phyloP scores from a whole-genome alignment of 352 stramenopile species.

The Phytophthora agathidicida region DNA sequence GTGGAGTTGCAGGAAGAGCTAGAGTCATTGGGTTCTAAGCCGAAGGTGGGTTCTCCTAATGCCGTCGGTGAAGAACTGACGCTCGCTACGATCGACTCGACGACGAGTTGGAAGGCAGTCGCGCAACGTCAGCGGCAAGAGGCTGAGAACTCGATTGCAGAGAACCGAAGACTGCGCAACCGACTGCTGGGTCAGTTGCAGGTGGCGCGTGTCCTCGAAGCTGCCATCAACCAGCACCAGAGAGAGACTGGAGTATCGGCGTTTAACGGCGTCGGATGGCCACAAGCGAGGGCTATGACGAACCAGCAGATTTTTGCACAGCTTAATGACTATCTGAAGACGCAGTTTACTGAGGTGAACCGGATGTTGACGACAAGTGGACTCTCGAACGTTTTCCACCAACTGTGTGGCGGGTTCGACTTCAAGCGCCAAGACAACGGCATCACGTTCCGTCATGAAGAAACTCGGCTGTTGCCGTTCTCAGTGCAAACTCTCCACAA shows the following conservation, averaged over 20 bases:
- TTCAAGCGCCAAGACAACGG: conserved; percentile 31
- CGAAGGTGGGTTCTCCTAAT: neutral
- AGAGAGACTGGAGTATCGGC: neutral
- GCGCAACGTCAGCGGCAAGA: conserved; percentile 22
- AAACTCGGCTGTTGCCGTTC: conserved; percentile 32
- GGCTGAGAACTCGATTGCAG: conserved; percentile 14
- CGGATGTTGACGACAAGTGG: conserved; percentile 21
- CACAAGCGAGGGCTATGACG: neutral
- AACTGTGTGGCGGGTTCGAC: conserved; percentile 22
- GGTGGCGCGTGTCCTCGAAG: conserved; percentile 28
- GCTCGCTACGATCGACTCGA: neutral
- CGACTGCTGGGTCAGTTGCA: conserved; percentile 29
- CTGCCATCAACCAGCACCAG: conserved; percentile 31
- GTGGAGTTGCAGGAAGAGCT: conserved; percentile 30
- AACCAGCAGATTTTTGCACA: conserved; percentile 27
- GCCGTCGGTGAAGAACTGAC: neutral
- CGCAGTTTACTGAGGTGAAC: conserved; percentile 21
- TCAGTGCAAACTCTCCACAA: conserved; percentile 12
- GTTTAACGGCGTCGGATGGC: neutral
- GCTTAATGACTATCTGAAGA: conserved; percentile 20
- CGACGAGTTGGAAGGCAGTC: conserved; percentile 25
- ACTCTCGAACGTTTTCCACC: conserved; percentile 17
- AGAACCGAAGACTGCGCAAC: conserved; percentile 32
- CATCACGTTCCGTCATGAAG: conserved; percentile 26
- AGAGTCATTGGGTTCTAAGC: conserved; percentile 5